phyloP scores from a whole-genome alignment of 306 rosid genomes.

The Malus fusca region DNA sequence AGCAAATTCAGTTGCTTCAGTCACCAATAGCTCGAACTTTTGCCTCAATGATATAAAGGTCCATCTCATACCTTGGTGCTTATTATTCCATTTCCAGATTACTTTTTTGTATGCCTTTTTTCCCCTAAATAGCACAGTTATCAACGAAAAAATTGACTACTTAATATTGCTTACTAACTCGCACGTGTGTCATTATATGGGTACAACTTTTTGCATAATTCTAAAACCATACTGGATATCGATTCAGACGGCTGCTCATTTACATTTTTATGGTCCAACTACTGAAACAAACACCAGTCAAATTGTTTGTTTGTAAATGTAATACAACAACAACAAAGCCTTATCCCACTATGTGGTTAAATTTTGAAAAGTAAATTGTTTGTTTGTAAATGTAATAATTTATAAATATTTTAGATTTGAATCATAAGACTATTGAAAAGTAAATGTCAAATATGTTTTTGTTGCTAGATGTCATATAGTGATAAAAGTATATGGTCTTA shows the following conservation, averaged over 20 bases:
- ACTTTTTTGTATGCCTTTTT: not conserved
- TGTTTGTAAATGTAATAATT: not conserved
- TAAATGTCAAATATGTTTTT: not conserved
- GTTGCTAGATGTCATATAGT: not conserved
- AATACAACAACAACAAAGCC: too few relatives aligned
- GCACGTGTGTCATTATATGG: not conserved
- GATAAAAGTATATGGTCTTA: not conserved
- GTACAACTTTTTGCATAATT: not conserved
- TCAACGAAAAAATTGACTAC: not conserved
- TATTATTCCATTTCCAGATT: not conserved
- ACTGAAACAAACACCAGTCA: not conserved
- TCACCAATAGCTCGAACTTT: conserved; percentile 12
- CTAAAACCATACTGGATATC: not conserved
- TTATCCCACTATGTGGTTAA: too few relatives aligned
- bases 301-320: not conserved
- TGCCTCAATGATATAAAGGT: conserved; percentile 24
- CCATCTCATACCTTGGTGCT: not conserved
- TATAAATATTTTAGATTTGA: too few relatives aligned
- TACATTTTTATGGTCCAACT: not conserved
- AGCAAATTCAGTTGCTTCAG: conserved; percentile 44
- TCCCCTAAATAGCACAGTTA: not conserved
- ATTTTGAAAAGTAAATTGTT: not conserved
- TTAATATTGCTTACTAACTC: not conserved
- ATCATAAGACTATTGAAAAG: too few relatives aligned
- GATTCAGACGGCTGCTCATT: not conserved